phyloP scores from a whole-genome alignment of 1,139 yeast species.

The Geotrichum reessii region DNA sequence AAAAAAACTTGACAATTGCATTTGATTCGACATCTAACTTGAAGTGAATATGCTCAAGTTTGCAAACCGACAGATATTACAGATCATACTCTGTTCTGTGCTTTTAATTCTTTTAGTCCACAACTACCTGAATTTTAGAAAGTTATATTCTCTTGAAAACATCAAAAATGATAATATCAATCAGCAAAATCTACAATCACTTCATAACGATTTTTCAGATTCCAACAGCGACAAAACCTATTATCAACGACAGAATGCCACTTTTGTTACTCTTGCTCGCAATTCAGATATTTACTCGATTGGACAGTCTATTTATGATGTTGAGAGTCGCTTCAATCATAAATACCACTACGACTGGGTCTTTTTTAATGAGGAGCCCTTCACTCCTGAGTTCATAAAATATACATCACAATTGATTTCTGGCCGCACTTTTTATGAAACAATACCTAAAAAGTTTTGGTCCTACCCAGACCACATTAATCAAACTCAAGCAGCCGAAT shows the following conservation, averaged over 20 bases:
- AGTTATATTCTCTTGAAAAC: not conserved
- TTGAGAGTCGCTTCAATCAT: conserved; percentile 67
- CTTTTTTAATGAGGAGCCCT: conserved; percentile 63
- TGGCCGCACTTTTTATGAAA: conserved; percentile 59
- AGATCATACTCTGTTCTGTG: not conserved
- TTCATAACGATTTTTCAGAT: not conserved
- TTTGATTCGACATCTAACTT: not conserved
- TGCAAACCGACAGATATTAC: not conserved
- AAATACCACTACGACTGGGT: conserved; percentile 69
- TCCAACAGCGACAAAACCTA: not conserved
- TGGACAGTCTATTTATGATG: conserved; percentile 52
- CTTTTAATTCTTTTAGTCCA: not conserved
- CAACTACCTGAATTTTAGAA: not conserved
- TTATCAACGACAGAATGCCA: conserved; percentile 44
- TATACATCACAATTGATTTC: conserved; percentile 45
- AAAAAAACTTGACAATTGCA: no score
- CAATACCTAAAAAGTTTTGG: conserved; percentile 65
- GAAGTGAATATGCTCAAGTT: not conserved
- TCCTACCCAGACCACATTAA: conserved; percentile 65
- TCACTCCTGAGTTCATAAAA: conserved; percentile 45
- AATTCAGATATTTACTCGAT: conserved; percentile 60
- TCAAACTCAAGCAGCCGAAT: conserved; percentile 47
- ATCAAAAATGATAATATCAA: not conserved
- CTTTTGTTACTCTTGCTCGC: conserved; percentile 68
- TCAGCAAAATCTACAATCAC: not conserved